These are phyloP conservation scores for Pouteria glomerata DNA, from an alignment of 148 eudicot species.

Conservation along the genomic window DNA sequence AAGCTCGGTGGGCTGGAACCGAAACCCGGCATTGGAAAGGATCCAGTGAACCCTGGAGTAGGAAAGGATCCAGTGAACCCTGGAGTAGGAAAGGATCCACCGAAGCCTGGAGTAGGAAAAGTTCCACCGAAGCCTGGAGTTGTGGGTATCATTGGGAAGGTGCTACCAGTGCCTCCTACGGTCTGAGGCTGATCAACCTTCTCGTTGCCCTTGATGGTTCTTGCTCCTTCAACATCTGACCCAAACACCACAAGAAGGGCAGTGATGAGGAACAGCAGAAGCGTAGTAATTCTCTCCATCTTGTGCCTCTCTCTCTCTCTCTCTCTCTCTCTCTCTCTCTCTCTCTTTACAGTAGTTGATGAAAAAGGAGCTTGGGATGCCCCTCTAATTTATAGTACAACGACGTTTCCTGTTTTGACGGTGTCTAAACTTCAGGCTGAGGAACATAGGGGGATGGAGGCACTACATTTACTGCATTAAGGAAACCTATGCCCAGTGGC, in stretches of 20 bases:
- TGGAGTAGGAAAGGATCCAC: neutral
- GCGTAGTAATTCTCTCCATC: slow-evolving; percentile 13
- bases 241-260: slow-evolving; percentile 2
- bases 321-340: neutral
- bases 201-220: neutral
- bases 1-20: neutral
- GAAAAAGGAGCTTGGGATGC: neutral
- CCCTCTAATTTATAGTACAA: slow-evolving; percentile 4
- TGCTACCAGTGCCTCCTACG: neutral
- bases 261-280: neutral
- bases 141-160: too few relatives aligned
- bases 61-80: neutral
- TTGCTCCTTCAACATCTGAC: slow-evolving; percentile 7
- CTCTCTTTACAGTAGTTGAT: too few relatives aligned
- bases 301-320: too few relatives aligned
- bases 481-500: neutral
- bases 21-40: neutral
- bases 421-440: neutral
- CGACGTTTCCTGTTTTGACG: neutral
- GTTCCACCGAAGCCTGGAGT: neutral
- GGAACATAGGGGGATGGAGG: neutral
- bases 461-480: neutral
- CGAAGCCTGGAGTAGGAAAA: neutral
- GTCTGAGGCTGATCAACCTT: slow-evolving; percentile 8
- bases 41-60: neutral